Evolutionary conservation across 1,284 basidiomycete species (phyloP).

Genomic region (Amylostereum chailletii): DNA sequence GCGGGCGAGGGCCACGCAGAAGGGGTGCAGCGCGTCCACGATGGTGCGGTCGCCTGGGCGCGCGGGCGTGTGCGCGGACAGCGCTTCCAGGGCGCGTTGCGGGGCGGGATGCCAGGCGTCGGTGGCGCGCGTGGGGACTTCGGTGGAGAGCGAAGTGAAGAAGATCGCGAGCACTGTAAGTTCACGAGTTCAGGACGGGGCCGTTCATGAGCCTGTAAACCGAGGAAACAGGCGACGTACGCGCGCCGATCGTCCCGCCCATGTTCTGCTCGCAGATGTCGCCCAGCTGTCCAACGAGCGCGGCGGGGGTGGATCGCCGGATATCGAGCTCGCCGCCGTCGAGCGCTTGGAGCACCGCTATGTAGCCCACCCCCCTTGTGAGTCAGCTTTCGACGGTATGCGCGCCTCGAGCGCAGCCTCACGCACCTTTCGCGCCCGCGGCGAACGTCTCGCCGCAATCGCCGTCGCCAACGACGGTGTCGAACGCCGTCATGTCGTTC

Average conservation of each 20-base stretch:
- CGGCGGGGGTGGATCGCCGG: neutral
- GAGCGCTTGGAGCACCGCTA: constrained; percentile 11
- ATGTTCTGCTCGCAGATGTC: constrained; percentile 20
- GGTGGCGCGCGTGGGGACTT: constrained; percentile 22
- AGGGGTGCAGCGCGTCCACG: constrained; percentile 42
- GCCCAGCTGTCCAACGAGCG: constrained; percentile 5
- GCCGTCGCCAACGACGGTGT: constrained; percentile 29
- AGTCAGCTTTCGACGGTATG: no score
- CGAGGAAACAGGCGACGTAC: neutral
- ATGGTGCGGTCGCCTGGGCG: constrained; percentile 45
- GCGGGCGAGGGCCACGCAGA: constrained; percentile 27
- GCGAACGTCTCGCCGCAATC: constrained; percentile 26
- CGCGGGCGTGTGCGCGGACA: constrained; percentile 40
- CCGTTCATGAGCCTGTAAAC: neutral
- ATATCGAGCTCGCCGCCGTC: constrained; percentile 7
- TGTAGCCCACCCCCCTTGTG: neutral
- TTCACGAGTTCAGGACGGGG: neutral
- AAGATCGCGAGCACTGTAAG: constrained; percentile 41
- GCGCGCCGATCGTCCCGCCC: constrained; percentile 7
- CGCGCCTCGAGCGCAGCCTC: no score
- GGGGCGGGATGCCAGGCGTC: constrained; percentile 20
- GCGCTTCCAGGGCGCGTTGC: constrained; percentile 21
- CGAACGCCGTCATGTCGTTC: constrained; percentile 30
- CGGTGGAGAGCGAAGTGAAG: constrained; percentile 25
- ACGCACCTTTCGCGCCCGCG: constrained; percentile 18